A percentile compares a stretch with the other conserved stretches of the same genome.
These are phyloP conservation scores for Drechslerella stenobrocha DNA, from an alignment of 2,329 filamentous ascomycete species.

Conservation along the genomic window DNA sequence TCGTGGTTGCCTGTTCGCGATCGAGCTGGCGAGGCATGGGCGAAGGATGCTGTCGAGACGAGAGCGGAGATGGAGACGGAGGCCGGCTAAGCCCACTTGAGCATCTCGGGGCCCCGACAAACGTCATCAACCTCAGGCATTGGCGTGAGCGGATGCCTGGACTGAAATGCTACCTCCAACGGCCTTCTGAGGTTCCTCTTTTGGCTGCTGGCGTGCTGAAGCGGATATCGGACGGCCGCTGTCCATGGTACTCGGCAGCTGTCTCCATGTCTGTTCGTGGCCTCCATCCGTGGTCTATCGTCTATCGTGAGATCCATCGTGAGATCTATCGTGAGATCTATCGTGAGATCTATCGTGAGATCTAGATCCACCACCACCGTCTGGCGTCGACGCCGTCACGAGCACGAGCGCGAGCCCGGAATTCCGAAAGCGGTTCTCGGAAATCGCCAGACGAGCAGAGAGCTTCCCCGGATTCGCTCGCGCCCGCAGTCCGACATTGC, in stretches of 20 bases:
- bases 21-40: not conserved
- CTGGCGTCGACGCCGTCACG: too few relatives aligned
- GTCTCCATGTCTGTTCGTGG: constrained; percentile 21
- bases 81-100: constrained; percentile 16
- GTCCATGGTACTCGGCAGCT: constrained; percentile 27
- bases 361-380: too few relatives aligned
- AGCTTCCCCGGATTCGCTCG: constrained; percentile 4
- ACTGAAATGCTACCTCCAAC: constrained; percentile 9
- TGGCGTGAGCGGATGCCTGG: constrained; percentile 46
- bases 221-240: constrained; percentile 20
- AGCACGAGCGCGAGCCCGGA: too few relatives aligned
- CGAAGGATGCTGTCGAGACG: not conserved
- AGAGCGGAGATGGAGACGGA: not conserved
- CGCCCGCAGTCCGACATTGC: too few relatives aligned
- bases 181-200: constrained; percentile 34
- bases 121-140: constrained; percentile 14
- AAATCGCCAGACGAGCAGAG: constrained; percentile 14
- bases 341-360: too few relatives aligned
- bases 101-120: constrained; percentile 20
- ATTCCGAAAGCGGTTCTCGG: constrained; percentile 16
- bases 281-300: too few relatives aligned
- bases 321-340: too few relatives aligned
- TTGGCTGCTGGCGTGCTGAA: constrained; percentile 2
- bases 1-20: not conserved
- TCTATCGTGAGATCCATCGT: too few relatives aligned